These are phyloP conservation scores for Sphagnurus paluster DNA, from an alignment of 1,284 basidiomycete genomes.

Conservation along the genomic window DNA sequence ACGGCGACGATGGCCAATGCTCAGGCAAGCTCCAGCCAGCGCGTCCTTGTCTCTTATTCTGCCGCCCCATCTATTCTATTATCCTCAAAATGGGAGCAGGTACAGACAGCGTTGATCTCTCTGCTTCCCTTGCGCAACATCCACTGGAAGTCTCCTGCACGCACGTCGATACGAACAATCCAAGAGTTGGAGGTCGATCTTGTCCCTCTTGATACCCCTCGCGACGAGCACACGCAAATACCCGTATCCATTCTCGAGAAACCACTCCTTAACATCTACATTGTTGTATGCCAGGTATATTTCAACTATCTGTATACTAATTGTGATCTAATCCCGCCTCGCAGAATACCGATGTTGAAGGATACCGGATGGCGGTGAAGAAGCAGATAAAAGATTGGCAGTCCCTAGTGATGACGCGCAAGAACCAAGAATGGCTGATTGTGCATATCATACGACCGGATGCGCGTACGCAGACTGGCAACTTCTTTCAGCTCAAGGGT, in stretches of 20 bases:
- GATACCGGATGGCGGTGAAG: constrained; percentile 75
- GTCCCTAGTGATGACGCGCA: constrained; percentile 60
- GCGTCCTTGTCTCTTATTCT: constrained; percentile 66
- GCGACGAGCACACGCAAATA: constrained; percentile 73
- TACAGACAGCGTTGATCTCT: constrained; percentile 61
- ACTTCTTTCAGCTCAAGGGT: constrained; percentile 80
- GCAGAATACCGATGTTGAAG: constrained; percentile 79
- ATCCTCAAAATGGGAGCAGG: constrained; percentile 71
- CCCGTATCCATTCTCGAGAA: constrained; percentile 81
- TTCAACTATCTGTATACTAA: constrained; percentile 7
- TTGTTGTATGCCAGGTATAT: constrained; percentile 85
- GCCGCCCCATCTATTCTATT: constrained; percentile 61
- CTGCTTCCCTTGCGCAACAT: constrained; percentile 87
- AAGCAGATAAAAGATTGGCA: constrained; percentile 95
- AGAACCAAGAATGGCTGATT: constrained; percentile 88
- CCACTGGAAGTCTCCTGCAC: constrained; percentile 82
- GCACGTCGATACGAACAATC: constrained; percentile 78
- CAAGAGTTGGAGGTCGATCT: constrained; percentile 83
- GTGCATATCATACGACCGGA: constrained; percentile 81
- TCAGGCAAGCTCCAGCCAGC: constrained; percentile 27
- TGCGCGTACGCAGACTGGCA: constrained; percentile 53
- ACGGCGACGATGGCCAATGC: constrained; percentile 15
- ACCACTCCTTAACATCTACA: constrained; percentile 83
- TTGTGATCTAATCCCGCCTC: constrained; percentile 12
- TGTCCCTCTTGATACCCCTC: constrained; percentile 67